A percentile compares a stretch with the other conserved stretches of the same genome.
Conservation (phyloP, 2,329 filamentous ascomycete species). For the Calycina herbarum region DNA sequence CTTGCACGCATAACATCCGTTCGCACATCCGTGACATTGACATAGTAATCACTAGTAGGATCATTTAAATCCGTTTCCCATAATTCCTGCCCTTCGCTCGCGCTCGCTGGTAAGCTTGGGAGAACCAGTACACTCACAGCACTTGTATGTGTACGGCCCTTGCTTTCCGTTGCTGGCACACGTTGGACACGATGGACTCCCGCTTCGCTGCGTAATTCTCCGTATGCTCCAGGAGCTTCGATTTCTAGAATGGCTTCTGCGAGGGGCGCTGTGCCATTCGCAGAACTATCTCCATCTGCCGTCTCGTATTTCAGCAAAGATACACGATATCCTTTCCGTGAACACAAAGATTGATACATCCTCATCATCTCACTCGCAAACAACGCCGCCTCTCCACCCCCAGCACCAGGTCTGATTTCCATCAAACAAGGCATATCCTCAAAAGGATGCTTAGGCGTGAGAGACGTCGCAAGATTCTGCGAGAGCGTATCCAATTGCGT, state of each 20-base stretch:
- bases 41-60: conserved; percentile 87
- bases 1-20: conserved; percentile 88
- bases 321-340: conserved; percentile 63
- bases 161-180: conserved; percentile 85
- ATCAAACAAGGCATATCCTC: conserved; percentile 85
- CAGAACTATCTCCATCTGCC: conserved; percentile 61
- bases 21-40: conserved; percentile 79
- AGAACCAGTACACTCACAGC: conserved; percentile 91
- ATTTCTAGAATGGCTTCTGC: conserved; percentile 89
- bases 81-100: conserved; percentile 48
- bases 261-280: conserved; percentile 65
- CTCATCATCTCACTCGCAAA: conserved; percentile 84
- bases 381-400: conserved; percentile 85
- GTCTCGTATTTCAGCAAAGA: conserved; percentile 79
- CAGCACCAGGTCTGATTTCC: conserved; percentile 88
- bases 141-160: conserved; percentile 89
- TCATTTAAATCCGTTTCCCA: conserved; percentile 69
- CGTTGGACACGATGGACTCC: conserved; percentile 95
- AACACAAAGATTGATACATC: conserved; percentile 86
- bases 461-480: conserved; percentile 67
- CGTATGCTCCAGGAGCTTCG: conserved; percentile 74
- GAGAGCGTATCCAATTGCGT: conserved; percentile 63
- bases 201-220: conserved; percentile 78
- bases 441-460: conserved; percentile 89
- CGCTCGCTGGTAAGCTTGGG: conserved; percentile 70